Evolutionary conservation across 164 flowering plant species (phyloP), one percentile per base, ranked within the genome.

Genomic region (Stephania yunnanensis): DNA sequence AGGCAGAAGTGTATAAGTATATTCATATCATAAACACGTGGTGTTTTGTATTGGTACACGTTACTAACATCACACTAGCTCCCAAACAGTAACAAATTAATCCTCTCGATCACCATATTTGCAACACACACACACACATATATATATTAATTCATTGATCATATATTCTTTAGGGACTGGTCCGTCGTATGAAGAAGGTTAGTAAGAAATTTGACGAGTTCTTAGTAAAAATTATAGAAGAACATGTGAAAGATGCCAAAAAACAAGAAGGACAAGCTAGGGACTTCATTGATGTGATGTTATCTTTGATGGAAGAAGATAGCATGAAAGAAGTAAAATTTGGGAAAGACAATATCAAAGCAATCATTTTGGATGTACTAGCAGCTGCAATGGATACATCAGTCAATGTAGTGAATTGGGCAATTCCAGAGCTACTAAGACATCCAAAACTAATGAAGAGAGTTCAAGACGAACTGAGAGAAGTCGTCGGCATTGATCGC

Each of bases 201-300:
- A 50, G 20, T 25, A 64, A 69, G 5, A 72, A 31, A 1, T 9
- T 70, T 0, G 79, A 80, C 7, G 30, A 73, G 8, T 65, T 73
- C 10, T 65, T 80, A 46, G 79, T 76, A 30, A 76, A 52, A n/a
- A 64, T 80, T 13, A 76, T 80, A 7, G 74, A 76, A n/a, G 82
- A 80, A 19, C 82, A 76, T 67, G 9, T 31, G 11, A 76, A 64
- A 31, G 42, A 72, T 13, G 63, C 74, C 1, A 46, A n/a, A 0
- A 1, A n/a, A n/a, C n/a, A 50, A 1, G 17, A 6, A 17, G 22
- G 4, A 20, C 25, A 71, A 46, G 19, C 1, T 48, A 48, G 53
- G 53, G 53, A 48, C 13, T 48, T 48, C 53, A 48, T 48, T 12
- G 53, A 7, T 12, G 13, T 48, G 11, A 48, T 48, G 53, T 12